Percentiles rank a stretch among this genome's conserved stretches.
Conservation (phyloP, 2,329 filamentous ascomycete species). For the Diaporthe sp. region DNA sequence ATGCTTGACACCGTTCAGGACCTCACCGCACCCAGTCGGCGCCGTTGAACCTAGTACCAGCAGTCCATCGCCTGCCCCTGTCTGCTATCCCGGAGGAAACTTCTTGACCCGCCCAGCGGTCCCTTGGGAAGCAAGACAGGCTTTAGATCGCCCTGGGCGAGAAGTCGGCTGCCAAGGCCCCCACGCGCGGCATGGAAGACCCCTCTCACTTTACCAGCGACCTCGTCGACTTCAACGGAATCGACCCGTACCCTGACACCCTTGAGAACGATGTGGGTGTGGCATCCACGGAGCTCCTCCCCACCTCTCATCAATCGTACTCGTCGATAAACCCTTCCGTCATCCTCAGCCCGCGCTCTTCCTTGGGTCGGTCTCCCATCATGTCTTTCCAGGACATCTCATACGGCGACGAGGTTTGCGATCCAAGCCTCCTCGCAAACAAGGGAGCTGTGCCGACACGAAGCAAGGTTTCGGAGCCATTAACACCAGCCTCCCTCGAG, state of each 20-base stretch:
- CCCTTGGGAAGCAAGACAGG: background rate
- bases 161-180: conserved; percentile 32
- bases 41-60: background rate
- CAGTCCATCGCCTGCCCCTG: background rate
- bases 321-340: conserved; percentile 3
- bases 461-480: conserved; percentile 19
- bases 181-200: conserved; percentile 43
- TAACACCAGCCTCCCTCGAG: conserved; percentile 28
- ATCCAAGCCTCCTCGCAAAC: conserved; percentile 30
- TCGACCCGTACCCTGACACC: conserved; percentile 42
- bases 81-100: background rate
- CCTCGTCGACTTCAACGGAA: conserved; percentile 44
- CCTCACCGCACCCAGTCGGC: background rate
- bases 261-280: conserved; percentile 39
- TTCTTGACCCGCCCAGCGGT: background rate
- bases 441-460: background rate
- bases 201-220: conserved; percentile 46
- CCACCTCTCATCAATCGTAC: conserved; percentile 5
- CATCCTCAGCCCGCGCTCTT: conserved; percentile 26
- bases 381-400: conserved; percentile 24
- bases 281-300: conserved; percentile 2
- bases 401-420: conserved; percentile 26
- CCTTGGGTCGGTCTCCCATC: conserved; percentile 23
- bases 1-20: background rate
- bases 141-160: conserved; percentile 26